Conservation (phyloP, 306 rosid genomes). For the Fragaria ananassa region DNA sequence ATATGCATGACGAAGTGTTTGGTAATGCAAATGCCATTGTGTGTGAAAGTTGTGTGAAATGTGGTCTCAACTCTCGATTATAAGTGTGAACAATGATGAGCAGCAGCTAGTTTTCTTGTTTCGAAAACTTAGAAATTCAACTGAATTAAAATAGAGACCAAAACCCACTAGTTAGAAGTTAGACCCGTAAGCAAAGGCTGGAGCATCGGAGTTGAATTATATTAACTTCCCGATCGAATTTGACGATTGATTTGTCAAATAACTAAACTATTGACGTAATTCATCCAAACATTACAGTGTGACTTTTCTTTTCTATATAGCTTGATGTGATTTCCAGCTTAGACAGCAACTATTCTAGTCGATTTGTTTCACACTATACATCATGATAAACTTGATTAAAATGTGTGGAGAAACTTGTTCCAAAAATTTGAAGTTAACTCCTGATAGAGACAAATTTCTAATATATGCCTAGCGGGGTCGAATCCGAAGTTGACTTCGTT, state of each 20-base stretch:
- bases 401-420: neutral
- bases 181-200: neutral
- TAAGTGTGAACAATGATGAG: neutral
- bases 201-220: neutral
- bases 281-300: neutral
- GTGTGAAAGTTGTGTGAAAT: neutral
- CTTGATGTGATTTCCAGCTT: neutral
- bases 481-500: neutral
- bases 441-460: constrained; percentile 6
- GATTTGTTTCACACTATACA: neutral
- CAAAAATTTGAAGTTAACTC: neutral
- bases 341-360: too few species aligned
- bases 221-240: neutral
- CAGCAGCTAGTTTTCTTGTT: neutral
- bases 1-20: neutral
- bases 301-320: neutral
- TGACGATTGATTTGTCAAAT: neutral
- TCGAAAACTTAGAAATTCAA: neutral
- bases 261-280: neutral
- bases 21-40: neutral
- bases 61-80: too few species aligned
- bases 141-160: neutral
- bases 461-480: neutral
- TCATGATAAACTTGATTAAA: neutral
- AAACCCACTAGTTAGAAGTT: neutral